Percentiles rank a stretch among this genome's conserved stretches.
These are phyloP conservation scores for Cystofilobasidium macerans DNA, from an alignment of 768 basidiomycete genomes.

Conservation along the genomic window DNA sequence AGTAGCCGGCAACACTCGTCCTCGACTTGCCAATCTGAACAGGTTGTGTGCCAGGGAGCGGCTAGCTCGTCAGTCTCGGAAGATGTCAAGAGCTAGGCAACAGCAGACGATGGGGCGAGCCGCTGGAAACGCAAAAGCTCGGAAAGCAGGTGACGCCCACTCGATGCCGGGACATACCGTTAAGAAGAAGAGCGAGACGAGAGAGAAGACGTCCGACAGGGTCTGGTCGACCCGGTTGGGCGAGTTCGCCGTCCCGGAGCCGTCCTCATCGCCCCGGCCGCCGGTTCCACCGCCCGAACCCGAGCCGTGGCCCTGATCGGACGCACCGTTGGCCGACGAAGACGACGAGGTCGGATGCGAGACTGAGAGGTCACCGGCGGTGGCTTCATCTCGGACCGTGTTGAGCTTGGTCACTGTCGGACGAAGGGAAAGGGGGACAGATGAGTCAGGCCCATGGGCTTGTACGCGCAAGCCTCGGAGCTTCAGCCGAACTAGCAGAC, in stretches of 20 bases:
- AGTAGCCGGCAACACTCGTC: slow-evolving; percentile 89
- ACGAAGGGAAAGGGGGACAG: background rate
- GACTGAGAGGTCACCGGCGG: slow-evolving; percentile 20
- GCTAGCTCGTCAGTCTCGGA: no score
- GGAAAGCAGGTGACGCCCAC: no score
- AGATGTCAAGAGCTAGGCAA: no score
- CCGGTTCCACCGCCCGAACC: background rate
- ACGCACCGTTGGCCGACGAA: background rate
- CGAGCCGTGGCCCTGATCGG: slow-evolving; percentile 38
- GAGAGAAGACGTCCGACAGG: slow-evolving; percentile 86
- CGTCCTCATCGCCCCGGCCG: background rate
- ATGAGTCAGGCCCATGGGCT: no score
- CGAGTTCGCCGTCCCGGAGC: slow-evolving; percentile 31
- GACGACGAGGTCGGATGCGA: background rate
- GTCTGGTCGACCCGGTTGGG: slow-evolving; percentile 84
- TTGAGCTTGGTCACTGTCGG: slow-evolving; percentile 69
- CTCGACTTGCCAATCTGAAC: slow-evolving; percentile 71
- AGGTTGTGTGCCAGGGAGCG: background rate
- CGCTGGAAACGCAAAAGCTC: background rate
- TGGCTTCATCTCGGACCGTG: slow-evolving; percentile 60
- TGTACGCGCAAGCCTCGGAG: no score
- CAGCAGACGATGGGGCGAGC: background rate
- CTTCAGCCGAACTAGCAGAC: no score
- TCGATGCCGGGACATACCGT: slow-evolving; percentile 46
- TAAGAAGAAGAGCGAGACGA: slow-evolving; percentile 92